Base-by-base conservation (phyloP, 139 green algal species). In the Coccomyxa sp. region DNA sequence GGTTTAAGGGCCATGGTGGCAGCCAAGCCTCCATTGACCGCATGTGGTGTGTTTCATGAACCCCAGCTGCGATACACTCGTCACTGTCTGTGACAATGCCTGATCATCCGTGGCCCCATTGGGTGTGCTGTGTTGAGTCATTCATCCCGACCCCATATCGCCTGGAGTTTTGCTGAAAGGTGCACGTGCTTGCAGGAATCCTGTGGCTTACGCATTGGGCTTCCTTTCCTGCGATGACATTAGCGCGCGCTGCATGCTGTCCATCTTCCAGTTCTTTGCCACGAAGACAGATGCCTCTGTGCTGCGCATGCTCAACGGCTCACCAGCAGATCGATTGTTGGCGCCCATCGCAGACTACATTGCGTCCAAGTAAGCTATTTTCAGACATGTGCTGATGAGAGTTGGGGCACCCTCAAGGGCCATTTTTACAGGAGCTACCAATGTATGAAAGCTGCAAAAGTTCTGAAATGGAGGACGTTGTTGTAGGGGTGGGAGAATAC, bases 221-320 rank as follows among this genome's bases (percentile, higher is more conserved):
- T 99, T 99, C 89, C 85, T 99, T 76, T 92, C 99, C 89, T 99
- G 96, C 90, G 92, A 99, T 74, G 87, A 98, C 86, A 99, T 99
- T 89, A 95, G 88, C 18, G 96, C 96, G 0, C 91, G 96, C 71
- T 99, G 96, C 90, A 99, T 99, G 96, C 90, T 99, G 32, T 97
- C 96, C 79, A 99, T 99, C 88, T 96, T 96, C 87, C 94, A 96
- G 85, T 99, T 99, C 90, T 99, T 99, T 85, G 96, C 96, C 66
- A 99, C 96, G 85, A 99, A 99, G 92, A 99, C 96, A 1, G 96
- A 99, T 82, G 96, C 96, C 30, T 96, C 89, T 10, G 92, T 94
- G 59, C 89, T 99, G 89, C 91, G 96, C 77, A 98, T 99, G 96
- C 92, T 99, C 32, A 97, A 95, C 84, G 96, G 96, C 78, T 98